Evolutionary conservation across 2,329 filamentous ascomycete species (phyloP).

Genomic region (Teratosphaeria viscida): DNA sequence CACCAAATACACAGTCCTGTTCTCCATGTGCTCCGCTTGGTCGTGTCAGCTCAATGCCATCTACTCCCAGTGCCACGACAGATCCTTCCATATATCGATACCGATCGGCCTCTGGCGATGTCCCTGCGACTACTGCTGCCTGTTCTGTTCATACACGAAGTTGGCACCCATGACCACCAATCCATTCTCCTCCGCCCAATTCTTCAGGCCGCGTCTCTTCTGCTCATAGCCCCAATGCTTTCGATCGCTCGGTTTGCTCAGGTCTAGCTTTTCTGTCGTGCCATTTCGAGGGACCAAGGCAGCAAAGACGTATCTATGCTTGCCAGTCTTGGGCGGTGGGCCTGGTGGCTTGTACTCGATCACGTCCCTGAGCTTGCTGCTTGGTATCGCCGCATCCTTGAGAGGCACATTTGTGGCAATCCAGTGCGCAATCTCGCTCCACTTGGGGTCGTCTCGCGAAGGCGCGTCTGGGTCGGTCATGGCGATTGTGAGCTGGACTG

Average conservation of each 20-base stretch:
- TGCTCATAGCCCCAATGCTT: slow-evolving; percentile 47
- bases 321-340: slow-evolving; percentile 46
- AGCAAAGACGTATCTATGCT: slow-evolving; percentile 49
- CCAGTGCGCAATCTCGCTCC: slow-evolving; percentile 51
- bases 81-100: too few species aligned
- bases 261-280: slow-evolving; percentile 30
- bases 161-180: slow-evolving; percentile 40
- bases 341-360: slow-evolving; percentile 43
- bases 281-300: slow-evolving; percentile 38
- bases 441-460: slow-evolving; percentile 42
- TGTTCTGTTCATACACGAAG: slow-evolving; percentile 39
- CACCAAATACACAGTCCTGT: too few species aligned
- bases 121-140: slow-evolving; percentile 33
- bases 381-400: not conserved
- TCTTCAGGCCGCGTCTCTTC: slow-evolving; percentile 39
- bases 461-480: slow-evolving; percentile 52
- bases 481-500: slow-evolving; percentile 36
- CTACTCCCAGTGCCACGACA: not conserved
- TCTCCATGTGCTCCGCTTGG: too few species aligned
- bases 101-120: not conserved
- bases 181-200: slow-evolving; percentile 41
- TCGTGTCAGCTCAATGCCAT: too few species aligned
- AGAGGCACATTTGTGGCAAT: slow-evolving; percentile 30
- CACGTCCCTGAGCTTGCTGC: slow-evolving; percentile 26
- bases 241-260: slow-evolving; percentile 39